Conservation (phyloP, 768 basidiomycete species). For the Leccinum longicurvipes region DNA sequence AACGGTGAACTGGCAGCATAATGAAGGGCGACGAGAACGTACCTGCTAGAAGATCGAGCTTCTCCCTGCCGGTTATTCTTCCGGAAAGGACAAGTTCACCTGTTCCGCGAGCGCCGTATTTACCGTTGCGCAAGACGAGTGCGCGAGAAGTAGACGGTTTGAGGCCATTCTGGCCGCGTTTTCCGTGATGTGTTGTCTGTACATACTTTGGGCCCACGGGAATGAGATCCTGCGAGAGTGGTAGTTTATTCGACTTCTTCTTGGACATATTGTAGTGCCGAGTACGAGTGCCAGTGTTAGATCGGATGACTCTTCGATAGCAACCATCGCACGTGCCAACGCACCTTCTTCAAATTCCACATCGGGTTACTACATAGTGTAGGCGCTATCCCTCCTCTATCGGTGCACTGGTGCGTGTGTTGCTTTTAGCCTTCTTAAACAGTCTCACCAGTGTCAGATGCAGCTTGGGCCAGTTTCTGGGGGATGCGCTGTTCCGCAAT, state of each 20-base stretch:
- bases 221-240: constrained; percentile 44
- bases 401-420: constrained; percentile 62
- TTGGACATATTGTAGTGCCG: constrained; percentile 30
- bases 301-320: no score
- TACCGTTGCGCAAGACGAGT: constrained; percentile 70
- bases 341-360: no score
- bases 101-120: constrained; percentile 66
- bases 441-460: constrained; percentile 43
- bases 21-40: constrained; percentile 7
- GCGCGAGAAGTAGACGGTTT: constrained; percentile 70
- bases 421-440: background rate
- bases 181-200: constrained; percentile 30
- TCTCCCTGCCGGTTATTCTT: constrained; percentile 73
- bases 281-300: no score
- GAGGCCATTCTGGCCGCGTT: constrained; percentile 48
- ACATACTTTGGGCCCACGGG: constrained; percentile 55
- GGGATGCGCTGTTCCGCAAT: constrained; percentile 83
- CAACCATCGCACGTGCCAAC: no score
- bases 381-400: constrained; percentile 58
- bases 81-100: constrained; percentile 59
- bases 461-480: constrained; percentile 78
- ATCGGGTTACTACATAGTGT: no score
- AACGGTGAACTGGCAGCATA: background rate
- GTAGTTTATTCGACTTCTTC: constrained; percentile 22
- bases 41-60: constrained; percentile 78